Conservation (phyloP, 805 yeast species). For the Candida parachauliodes region DNA sequence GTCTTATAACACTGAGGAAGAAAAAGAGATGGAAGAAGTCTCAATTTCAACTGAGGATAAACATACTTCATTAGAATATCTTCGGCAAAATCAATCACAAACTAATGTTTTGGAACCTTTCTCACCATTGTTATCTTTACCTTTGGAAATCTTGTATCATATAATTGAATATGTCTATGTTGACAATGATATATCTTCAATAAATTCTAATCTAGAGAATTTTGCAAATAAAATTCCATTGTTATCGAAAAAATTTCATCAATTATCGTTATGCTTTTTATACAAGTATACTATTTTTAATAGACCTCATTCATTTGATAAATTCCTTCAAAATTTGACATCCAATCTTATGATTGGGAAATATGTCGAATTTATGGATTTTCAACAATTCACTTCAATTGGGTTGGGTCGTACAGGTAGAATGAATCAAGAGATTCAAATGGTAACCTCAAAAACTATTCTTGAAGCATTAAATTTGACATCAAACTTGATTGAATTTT, state of each 20-base stretch:
- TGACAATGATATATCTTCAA: slow-evolving; percentile 48
- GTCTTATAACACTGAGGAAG: slow-evolving; percentile 2
- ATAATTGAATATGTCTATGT: slow-evolving; percentile 56
- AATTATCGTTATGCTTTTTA: slow-evolving; percentile 52
- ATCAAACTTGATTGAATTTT: slow-evolving; percentile 70
- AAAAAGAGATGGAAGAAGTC: background rate
- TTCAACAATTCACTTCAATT: slow-evolving; percentile 82
- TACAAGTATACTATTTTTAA: slow-evolving; percentile 71
- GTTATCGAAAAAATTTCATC: slow-evolving; percentile 56
- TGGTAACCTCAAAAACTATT: slow-evolving; percentile 77
- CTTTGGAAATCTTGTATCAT: slow-evolving; percentile 53
- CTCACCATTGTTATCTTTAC: slow-evolving; percentile 30
- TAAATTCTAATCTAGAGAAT: slow-evolving; percentile 47
- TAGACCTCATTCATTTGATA: slow-evolving; percentile 76
- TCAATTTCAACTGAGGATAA: no score
- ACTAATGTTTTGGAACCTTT: slow-evolving; percentile 2
- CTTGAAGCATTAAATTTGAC: slow-evolving; percentile 57
- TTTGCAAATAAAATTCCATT: slow-evolving; percentile 51
- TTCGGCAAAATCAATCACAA: slow-evolving; percentile 6
- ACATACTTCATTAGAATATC: no score
- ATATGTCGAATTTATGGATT: slow-evolving; percentile 74
- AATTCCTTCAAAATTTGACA: slow-evolving; percentile 54
- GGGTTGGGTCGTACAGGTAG: slow-evolving; percentile 86
- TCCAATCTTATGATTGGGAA: slow-evolving; percentile 46
- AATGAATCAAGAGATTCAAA: slow-evolving; percentile 88